Evolutionary conservation across 1,139 yeast species (phyloP), one percentile per base, ranked within the genome.

Genomic region (Tardiomyces depauwii): DNA sequence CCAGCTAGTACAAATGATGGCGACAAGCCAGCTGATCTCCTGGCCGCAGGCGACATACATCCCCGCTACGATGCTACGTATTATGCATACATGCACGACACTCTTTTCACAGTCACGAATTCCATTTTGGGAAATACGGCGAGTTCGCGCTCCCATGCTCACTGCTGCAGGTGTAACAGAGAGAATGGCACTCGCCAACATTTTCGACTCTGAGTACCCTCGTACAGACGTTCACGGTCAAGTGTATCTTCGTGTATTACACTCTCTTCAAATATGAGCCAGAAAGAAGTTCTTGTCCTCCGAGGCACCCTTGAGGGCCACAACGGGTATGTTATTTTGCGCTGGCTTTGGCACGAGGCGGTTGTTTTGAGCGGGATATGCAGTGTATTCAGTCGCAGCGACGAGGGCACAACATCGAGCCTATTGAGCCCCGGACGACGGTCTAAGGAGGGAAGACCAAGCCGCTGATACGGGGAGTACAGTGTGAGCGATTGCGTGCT

Each of bases 241-340:
- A 40, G 27, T 40, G 25, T 25, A 21, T 40, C 21, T 39, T 39
- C 14, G 41, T 21, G 41, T 39, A 39, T 21, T 18, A 18, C 41
- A 39, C 41, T n/a, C 40, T 18, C 23, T 18, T 18, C 19, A 18
- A 16, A 5, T 16, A 49, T 45, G 49, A 49, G 46, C 47, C 42
- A 42, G 53, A 60, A 61, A 62, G 96, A 89, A 85, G 95, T 89
- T 82, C 82, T 91, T 78, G 96, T 89, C 73, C 86, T 91, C 74
- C 89, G 96, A 82, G 97, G 96, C 73, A 86, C 97, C 81, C 85
- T 91, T 72, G 96, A 89, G 78, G 72, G 82, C 69, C 83, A 78
- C 80, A 76, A 75, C 75, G 82, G 81, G 49, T 46, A 45, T 16
- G 48, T 44, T 27, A 19, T 42, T 39, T 21, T 30, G 25, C 18